Evolutionary conservation across 768 basidiomycete genomes (phyloP).

Genomic region (Phanerochaete sordida): DNA sequence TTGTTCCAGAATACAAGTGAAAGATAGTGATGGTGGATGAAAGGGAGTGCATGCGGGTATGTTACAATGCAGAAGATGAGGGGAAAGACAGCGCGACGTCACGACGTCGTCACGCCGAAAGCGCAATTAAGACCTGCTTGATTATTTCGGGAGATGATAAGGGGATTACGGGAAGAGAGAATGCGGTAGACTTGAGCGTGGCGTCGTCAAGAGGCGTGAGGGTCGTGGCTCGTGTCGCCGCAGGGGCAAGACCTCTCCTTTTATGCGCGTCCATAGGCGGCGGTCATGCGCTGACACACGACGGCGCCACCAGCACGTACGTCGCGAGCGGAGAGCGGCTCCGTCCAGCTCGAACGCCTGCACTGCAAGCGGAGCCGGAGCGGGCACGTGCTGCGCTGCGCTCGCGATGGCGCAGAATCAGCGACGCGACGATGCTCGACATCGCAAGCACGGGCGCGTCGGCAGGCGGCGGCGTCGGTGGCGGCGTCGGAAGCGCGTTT

Average conservation of each 20-base stretch:
- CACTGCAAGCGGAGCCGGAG: conserved; percentile 6
- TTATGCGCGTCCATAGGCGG: not conserved
- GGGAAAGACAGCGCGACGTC: not conserved
- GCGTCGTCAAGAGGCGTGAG: not conserved
- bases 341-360: not conserved
- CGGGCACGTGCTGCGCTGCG: conserved; percentile 18
- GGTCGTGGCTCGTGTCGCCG: not conserved
- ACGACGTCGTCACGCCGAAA: not conserved
- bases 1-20: not conserved
- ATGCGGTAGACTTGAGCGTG: not conserved
- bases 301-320: not conserved
- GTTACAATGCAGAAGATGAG: not conserved
- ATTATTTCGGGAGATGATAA: not conserved
- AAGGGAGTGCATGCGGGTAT: not conserved
- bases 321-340: not conserved
- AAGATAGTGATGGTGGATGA: not conserved
- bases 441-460: conserved; percentile 15
- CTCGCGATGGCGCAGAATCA: conserved; percentile 24
- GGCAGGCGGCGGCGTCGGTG: not conserved
- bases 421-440: conserved; percentile 23
- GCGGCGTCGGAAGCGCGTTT: not conserved
- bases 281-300: not conserved
- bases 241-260: not conserved
- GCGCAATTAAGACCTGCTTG: not conserved
- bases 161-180: not conserved